Evolutionary conservation across 1,139 yeast genomes (phyloP).

Genomic region (Pichia sp.): DNA sequence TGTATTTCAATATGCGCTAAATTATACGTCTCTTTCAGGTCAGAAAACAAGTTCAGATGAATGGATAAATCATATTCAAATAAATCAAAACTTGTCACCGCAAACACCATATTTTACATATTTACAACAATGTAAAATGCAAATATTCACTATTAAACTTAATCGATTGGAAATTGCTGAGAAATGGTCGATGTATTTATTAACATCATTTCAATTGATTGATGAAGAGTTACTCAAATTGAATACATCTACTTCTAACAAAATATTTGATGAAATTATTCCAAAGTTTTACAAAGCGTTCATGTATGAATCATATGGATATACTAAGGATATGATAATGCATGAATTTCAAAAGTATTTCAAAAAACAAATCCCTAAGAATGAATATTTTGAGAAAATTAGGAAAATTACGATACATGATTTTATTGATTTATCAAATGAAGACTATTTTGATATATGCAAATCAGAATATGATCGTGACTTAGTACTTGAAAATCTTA

Average conservation of each 20-base stretch:
- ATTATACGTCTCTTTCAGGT: no score
- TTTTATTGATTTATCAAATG: background rate
- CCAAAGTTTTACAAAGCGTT: no score
- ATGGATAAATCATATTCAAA: background rate
- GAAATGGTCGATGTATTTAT: conserved; percentile 4
- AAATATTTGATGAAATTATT: background rate
- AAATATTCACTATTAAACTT: background rate
- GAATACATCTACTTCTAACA: background rate
- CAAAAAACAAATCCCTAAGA: no score
- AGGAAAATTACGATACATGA: no score
- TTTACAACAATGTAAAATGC: background rate
- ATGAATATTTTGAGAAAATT: no score
- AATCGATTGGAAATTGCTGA: background rate
- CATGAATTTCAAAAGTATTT: no score
- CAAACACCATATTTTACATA: background rate
- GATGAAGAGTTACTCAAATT: background rate
- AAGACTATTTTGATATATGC: background rate
- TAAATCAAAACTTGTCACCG: background rate
- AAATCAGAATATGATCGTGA: background rate
- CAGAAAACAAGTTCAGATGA: no score
- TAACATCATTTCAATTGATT: background rate
- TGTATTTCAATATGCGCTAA: no score
- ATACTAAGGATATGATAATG: no score
- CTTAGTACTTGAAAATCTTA: background rate
- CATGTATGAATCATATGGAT: no score